Percentiles rank a stretch among this genome's conserved stretches.
These are phyloP conservation scores for Vitis cinerea DNA, from an alignment of 164 flowering plant species.

Conservation along the genomic window DNA sequence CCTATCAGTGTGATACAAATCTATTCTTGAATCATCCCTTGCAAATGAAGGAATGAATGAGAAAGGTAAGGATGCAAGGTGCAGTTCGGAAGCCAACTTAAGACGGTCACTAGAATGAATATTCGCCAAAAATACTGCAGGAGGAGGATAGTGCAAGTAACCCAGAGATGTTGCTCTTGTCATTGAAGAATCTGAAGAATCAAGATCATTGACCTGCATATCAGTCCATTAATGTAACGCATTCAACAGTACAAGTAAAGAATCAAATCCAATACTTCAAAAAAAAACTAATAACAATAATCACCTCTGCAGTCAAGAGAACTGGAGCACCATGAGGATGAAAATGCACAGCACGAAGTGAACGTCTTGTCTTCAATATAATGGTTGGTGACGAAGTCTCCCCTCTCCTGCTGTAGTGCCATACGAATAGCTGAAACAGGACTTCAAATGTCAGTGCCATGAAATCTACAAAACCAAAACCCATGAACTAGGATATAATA, in stretches of 20 bases:
- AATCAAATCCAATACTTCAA: conserved; percentile 8
- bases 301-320: conserved; percentile 91
- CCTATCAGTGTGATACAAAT: conserved; percentile 34
- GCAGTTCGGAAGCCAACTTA: conserved; percentile 38
- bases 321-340: conserved; percentile 92
- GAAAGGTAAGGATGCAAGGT: conserved; percentile 59
- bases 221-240: conserved; percentile 11
- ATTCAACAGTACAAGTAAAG: neutral
- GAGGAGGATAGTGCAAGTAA: conserved; percentile 82
- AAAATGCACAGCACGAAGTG: conserved; percentile 98
- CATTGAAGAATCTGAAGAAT: conserved; percentile 83
- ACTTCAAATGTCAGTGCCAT: neutral
- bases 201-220: conserved; percentile 86
- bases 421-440: conserved; percentile 64
- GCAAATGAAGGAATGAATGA: conserved; percentile 59
- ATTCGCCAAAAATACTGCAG: conserved; percentile 71
- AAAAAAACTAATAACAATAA: no score
- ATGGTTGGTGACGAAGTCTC: conserved; percentile 62
- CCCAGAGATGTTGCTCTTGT: conserved; percentile 79
- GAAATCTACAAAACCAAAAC: neutral
- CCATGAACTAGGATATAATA: neutral
- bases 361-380: conserved; percentile 80
- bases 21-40: conserved; percentile 43
- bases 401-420: conserved; percentile 79
- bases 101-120: conserved; percentile 46